Percentiles rank a stretch among this genome's conserved stretches.
Conservation (phyloP, 768 basidiomycete genomes). For the Lepiota brunneoincarnata region DNA sequence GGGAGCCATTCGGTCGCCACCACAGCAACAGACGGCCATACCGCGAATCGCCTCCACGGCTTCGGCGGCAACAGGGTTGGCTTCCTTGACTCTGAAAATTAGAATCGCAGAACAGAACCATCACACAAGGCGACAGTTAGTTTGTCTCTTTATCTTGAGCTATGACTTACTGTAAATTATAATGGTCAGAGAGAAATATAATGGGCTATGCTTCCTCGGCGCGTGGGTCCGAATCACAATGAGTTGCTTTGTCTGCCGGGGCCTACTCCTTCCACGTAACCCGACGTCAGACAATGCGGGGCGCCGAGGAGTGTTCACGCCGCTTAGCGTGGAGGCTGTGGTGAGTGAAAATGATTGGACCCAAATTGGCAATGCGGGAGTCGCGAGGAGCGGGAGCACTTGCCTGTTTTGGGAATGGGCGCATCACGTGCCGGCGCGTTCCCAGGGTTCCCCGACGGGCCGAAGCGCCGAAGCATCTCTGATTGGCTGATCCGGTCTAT, state of each 20-base stretch:
- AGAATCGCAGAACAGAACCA: neutral
- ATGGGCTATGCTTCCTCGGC: neutral
- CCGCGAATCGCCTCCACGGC: constrained; percentile 4
- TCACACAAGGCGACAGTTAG: constrained; percentile 8
- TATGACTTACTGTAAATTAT: constrained; percentile 12
- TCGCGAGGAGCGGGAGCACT: neutral
- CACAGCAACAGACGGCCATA: constrained; percentile 3
- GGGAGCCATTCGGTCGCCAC: constrained; percentile 5
- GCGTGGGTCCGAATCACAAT: neutral
- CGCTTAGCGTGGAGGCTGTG: neutral
- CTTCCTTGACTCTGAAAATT: constrained; percentile 12
- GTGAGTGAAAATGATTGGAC: neutral
- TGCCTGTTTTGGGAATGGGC: constrained; percentile 2
- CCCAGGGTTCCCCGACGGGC: constrained; percentile 21
- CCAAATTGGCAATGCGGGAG: neutral
- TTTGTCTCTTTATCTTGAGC: constrained; percentile 1
- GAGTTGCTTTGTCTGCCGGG: neutral
- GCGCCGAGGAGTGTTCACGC: neutral
- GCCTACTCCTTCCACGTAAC: neutral
- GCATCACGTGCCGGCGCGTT: constrained; percentile 26
- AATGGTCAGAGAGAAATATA: constrained; percentile 4
- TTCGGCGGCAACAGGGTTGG: constrained; percentile 9
- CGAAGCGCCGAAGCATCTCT: constrained; percentile 14
- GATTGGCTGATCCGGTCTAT: constrained; percentile 27
- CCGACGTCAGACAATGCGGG: neutral